A percentile compares a stretch with the other conserved stretches of the same genome.
phyloP scores from a whole-genome alignment of 495 filamentous ascomycete species.

The Sabuloglossum arenarium region DNA sequence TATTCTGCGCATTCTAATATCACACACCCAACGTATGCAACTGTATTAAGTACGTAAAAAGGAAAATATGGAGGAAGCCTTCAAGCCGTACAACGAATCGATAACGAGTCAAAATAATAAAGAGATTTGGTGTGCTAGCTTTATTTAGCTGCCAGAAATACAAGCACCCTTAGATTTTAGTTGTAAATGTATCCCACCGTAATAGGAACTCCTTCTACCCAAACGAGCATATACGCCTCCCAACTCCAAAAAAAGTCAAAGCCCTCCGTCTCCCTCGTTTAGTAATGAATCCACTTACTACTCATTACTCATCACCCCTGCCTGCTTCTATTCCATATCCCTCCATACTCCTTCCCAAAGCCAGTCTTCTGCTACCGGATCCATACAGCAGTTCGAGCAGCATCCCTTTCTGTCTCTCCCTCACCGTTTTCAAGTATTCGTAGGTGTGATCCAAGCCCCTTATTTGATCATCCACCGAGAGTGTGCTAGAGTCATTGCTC shows the following conservation, averaged over 20 bases:
- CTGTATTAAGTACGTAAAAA: neutral
- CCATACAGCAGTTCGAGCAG: slow-evolving; percentile 66
- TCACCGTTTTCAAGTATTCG: slow-evolving; percentile 45
- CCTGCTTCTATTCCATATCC: neutral
- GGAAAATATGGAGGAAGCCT: neutral
- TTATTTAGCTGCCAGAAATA: neutral
- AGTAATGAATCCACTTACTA: neutral
- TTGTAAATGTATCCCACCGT: neutral
- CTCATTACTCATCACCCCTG: neutral
- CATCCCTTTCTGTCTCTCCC: slow-evolving; percentile 62
- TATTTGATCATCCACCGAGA: slow-evolving; percentile 69
- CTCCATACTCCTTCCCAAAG: neutral
- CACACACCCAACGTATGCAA: neutral
- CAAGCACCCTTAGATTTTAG: neutral
- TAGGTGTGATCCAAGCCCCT: slow-evolving; percentile 58
- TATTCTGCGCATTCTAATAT: neutral
- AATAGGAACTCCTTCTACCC: neutral
- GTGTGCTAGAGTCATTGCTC: slow-evolving; percentile 38
- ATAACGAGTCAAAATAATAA: neutral
- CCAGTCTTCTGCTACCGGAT: slow-evolving; percentile 14
- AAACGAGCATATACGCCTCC: neutral
- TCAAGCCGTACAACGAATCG: neutral
- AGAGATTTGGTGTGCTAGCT: neutral
- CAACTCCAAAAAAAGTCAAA: neutral
- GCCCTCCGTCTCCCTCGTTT: neutral